Base-by-base conservation (phyloP, 73 alveolate genomes). In the Paramecium biaurelia region DNA sequence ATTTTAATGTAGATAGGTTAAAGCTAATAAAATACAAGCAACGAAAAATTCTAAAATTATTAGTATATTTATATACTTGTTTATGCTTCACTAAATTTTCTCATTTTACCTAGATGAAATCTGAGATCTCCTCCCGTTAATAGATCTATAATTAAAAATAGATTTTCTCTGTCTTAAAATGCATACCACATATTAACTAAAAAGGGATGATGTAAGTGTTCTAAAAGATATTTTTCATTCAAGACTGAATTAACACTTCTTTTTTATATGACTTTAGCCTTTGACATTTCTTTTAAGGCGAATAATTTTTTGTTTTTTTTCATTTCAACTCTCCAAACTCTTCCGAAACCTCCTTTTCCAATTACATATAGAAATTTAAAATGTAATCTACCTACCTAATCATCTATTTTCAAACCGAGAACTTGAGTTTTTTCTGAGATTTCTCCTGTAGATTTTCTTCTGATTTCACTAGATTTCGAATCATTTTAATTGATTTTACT, bases 1-100 rank as follows among this genome's bases (percentile, higher is more conserved):
- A 68, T 97, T 97, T 11, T 94, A 74, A 94, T 98, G 99, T 72
- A 97, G 74, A 89, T 97, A 97, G 85, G 98, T 99, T 89, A 98
- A 95, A 7, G 98, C 98, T 1, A 94, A 85, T 38, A 98, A 70
- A 47, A 98, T 94, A 79, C 99, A 98, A 11, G 99, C 99, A 1
- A 98, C 86, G 89, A 98, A 95, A 92, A 97, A 98, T 79, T 92
- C 92, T 94, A 68, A 0, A 34, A 4, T 34, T 5, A 74, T 70
- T 72, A 58, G 70, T 42, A 37, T 41, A 35, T 14, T 10, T 3
- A 37, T 28, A 70, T 70, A 74, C 93, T 93, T 11, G 95, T 70
- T 95, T 95, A 95, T 28, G 68, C 76, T 85, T 95, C 97, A 12
- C 95, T 58, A 89, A 95, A 95, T 88, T 72, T 92, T 57, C 94